phyloP scores from a whole-genome alignment of 441 rosid genomes.

The Aquilaria agallochum region DNA sequence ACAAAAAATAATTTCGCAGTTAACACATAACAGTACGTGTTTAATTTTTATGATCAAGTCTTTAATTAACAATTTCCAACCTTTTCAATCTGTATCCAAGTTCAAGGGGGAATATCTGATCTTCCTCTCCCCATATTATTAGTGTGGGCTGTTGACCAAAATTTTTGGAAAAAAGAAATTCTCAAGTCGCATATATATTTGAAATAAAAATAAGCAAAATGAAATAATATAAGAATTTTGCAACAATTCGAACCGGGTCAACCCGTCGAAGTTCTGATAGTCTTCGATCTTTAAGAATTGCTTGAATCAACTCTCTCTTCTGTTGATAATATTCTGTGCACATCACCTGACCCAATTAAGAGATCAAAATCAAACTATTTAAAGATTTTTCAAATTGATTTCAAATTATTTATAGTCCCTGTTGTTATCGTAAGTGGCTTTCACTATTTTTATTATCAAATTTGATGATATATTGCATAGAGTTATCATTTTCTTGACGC shows the following conservation, averaged over 20 bases:
- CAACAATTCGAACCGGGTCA: constrained; percentile 31
- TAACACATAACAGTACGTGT: background rate
- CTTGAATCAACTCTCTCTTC: constrained; percentile 45
- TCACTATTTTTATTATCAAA: no score
- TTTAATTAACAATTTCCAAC: constrained; percentile 16
- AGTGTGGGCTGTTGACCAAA: constrained; percentile 30
- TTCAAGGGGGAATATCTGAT: constrained; percentile 62
- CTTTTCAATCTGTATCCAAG: constrained; percentile 52
- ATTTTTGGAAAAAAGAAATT: no score
- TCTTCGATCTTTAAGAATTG: constrained; percentile 41
- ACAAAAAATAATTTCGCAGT: background rate
- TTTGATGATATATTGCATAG: no score
- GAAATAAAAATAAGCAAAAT: no score
- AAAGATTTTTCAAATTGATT: background rate
- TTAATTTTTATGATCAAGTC: no score
- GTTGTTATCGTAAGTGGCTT: no score
- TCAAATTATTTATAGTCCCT: no score
- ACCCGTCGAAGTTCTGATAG: constrained; percentile 47
- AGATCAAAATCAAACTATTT: no score
- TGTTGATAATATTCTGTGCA: constrained; percentile 47
- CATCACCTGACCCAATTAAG: constrained; percentile 34
- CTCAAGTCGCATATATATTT: no score
- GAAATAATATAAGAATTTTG: background rate
- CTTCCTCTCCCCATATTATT: constrained; percentile 67
- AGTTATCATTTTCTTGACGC: no score